Base-by-base conservation (phyloP, 2,329 filamentous ascomycete genomes). In the Aspergillus transmontanensis region DNA sequence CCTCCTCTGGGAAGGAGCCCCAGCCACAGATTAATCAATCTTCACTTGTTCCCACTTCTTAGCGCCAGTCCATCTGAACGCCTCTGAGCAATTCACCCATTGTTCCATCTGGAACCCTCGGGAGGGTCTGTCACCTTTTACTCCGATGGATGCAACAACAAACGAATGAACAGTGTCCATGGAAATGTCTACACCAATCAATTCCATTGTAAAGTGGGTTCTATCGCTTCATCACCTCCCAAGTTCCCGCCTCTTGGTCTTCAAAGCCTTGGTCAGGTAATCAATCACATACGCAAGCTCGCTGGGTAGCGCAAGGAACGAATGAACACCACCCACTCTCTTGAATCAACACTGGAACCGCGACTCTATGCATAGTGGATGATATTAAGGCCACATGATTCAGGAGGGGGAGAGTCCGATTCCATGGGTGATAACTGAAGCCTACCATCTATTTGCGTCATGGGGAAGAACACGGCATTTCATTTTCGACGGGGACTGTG, bases 11-110 rank as follows among this genome's bases (percentile, higher is more conserved):
- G 41, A 41, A 61, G 45, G 39, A 53, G 21, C 28, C 45, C 56
- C 51, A 55, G 51, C 57, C 56, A 55, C 57, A 62, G 56, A 62
- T 59, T 62, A 62, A 62, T 62, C 60, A 62, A 62, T 62, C 60
- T 60, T 61, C 39, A 59, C 56, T 12, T 21, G 51, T 34, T 54
- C 51, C 51, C 30, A 32, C 30, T 54, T 55, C 51, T 55, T 55
- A 55, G 51, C 51, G 51, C n/a, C n/a, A 55, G 51, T 39, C 51
- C 34, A 39, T 39, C 14, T 55, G 32, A 55, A 55, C 34, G 32
- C 51, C 51, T 39, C 51, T 39, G 30, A 30, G 28, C 34, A 30
- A 30, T 16, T 28, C 12, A 11, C 7, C n/a, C 10, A 55, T 21
- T 23, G 5, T 36, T 55, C 34, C 32, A 55, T 23, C 30, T 55